Evolutionary conservation across 129 eudicot genomes (phyloP).

Genomic region (Flaveria robusta): DNA sequence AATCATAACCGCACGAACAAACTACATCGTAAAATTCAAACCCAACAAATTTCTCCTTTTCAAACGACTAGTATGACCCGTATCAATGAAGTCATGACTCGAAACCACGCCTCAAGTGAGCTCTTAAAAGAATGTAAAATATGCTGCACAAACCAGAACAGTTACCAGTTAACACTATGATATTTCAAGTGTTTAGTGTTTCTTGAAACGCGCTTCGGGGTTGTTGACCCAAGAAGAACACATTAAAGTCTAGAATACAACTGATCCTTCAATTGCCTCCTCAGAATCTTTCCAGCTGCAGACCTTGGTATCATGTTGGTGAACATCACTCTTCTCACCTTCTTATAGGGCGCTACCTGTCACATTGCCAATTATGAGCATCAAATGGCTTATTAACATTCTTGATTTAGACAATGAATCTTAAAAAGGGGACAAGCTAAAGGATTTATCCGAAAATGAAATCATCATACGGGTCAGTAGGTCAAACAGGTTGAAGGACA

Average conservation of each 20-base stretch:
- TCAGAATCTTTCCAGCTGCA: conserved; percentile 80
- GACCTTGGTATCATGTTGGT: conserved; percentile 69
- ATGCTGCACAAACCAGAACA: conserved; percentile 19
- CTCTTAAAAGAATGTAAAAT: conserved; percentile 1
- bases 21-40: not conserved
- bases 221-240: conserved; percentile 13
- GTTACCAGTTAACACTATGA: conserved; percentile 9
- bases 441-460: not conserved
- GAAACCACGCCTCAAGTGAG: not conserved
- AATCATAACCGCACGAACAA: not conserved
- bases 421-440: not conserved
- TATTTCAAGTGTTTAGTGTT: conserved; percentile 24
- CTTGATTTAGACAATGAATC: not conserved
- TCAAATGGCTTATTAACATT: not conserved
- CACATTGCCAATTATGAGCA: conserved; percentile 13
- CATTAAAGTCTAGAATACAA: conserved; percentile 58
- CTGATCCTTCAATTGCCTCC: conserved; percentile 61
- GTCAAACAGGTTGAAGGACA: not conserved
- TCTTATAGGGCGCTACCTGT: conserved; percentile 95
- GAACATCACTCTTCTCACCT: conserved; percentile 71
- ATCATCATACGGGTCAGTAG: not conserved
- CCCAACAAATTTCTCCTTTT: no score
- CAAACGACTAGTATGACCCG: not conserved
- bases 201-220: conserved; percentile 3
- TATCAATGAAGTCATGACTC: conserved; percentile 12